Evolutionary conservation across 108 stramenopile species (phyloP).

Genomic region (Pseudonitzschia delicatissima): DNA sequence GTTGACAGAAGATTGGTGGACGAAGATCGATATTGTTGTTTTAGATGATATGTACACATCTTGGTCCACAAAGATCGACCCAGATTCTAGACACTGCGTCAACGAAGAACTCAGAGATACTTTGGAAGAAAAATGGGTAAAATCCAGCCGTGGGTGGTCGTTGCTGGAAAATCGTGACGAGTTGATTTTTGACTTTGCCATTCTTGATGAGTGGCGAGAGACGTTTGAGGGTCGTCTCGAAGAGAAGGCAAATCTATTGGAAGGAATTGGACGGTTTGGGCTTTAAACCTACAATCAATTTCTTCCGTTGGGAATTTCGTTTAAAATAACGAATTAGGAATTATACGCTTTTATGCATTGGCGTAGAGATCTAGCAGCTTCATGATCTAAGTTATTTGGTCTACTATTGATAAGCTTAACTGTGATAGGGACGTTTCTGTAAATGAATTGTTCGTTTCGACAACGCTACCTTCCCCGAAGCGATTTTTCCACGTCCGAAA

Average conservation of each 20-base stretch:
- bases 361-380: too few relatives aligned
- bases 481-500: too few relatives aligned
- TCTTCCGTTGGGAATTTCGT: not conserved
- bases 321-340: too few relatives aligned
- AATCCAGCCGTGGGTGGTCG: slow-evolving; percentile 26
- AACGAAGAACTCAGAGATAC: slow-evolving; percentile 27
- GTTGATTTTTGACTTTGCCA: slow-evolving; percentile 53
- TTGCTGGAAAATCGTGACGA: slow-evolving; percentile 43
- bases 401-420: too few relatives aligned
- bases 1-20: slow-evolving; percentile 54
- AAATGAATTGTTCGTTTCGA: too few relatives aligned
- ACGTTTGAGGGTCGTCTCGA: slow-evolving; percentile 53
- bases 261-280: slow-evolving; percentile 74
- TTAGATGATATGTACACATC: slow-evolving; percentile 58
- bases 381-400: too few relatives aligned
- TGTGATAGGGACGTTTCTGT: too few relatives aligned
- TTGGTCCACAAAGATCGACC: slow-evolving; percentile 57
- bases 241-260: slow-evolving; percentile 33
- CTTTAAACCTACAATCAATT: slow-evolving; percentile 23
- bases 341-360: too few relatives aligned
- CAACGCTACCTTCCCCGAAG: too few relatives aligned
- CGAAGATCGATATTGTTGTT: slow-evolving; percentile 53
- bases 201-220: slow-evolving; percentile 58
- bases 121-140: slow-evolving; percentile 42
- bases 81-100: slow-evolving; percentile 38